Evolutionary conservation across 2,329 filamentous ascomycete genomes (phyloP), one percentile per base, ranked within the genome.

Genomic region (Xylariaceae sp.): DNA sequence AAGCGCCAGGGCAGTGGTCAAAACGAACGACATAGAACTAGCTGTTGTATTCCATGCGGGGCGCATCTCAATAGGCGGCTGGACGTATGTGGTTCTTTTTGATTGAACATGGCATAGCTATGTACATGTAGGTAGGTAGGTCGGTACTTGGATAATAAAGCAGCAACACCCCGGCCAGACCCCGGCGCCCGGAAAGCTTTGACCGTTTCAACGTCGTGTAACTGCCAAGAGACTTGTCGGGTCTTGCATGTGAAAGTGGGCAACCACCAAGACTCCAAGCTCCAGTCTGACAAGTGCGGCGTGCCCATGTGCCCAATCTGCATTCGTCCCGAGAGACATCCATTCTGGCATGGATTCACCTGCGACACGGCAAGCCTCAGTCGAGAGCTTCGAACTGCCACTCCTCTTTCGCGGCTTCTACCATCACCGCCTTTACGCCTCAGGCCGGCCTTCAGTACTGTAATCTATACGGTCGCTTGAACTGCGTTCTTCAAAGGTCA

Each of bases 221-320:
- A 7, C 4, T 27, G 22, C 22, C 22, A 27, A 27, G 7, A 27
- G 22, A 27, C 4, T n/a, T 27, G 22, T 7, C 22, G 22, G 22
- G 22, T 40, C 48, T 55, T 48, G 48, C 55, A 57, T 57, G 55
- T 57, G 55, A 57, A 56, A 56, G 55, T 54, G 55, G 55, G 51
- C 44, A 42, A 36, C 14, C 32, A 33, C 44, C 31, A 44, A 44
- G 48, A 42, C 47, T 36, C 39, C 45, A 33, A 15, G 14, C 27
- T 45, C 19, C 46, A 19, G 30, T 47, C 18, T 44, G 33, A 44
- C 39, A 45, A 39, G 48, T 44, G 22, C 27, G 38, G 39, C 39
- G 33, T 40, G 36, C 39, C 46, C 43, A 38, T 38, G 41, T 46
- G 32, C n/a, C n/a, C 45, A 45, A 44, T 39, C 22, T 52, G 46